A percentile compares a stretch with the other conserved stretches of the same genome.
Evolutionary conservation across 495 filamentous ascomycete species (phyloP).

Genomic region (Massariosphaeria phaeospora): DNA sequence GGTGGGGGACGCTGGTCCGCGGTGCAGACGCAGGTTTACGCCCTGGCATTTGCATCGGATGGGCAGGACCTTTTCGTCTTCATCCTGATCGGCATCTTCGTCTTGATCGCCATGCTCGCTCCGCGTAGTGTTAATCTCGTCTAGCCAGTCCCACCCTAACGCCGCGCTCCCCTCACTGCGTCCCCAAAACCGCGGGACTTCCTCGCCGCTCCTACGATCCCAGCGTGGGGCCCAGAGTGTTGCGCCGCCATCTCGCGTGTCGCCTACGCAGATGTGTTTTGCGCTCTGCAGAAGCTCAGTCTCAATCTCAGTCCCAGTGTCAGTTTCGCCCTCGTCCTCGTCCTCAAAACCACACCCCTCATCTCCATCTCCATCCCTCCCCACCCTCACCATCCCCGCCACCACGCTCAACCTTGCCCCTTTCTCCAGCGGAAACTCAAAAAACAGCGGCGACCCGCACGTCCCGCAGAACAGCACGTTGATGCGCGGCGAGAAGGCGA

Average conservation of each 20-base stretch:
- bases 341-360: neutral
- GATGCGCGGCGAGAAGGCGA: constrained; percentile 35
- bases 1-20: too few relatives aligned
- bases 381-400: too few relatives aligned
- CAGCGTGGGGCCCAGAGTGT: too few relatives aligned
- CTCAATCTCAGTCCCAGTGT: constrained; percentile 36
- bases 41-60: constrained; percentile 50
- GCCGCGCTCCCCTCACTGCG: neutral
- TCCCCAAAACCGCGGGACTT: neutral
- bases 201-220: too few relatives aligned
- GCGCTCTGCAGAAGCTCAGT: constrained; percentile 37
- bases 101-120: too few relatives aligned
- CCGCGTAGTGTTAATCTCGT: too few relatives aligned
- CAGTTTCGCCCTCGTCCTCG: constrained; percentile 37
- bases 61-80: constrained; percentile 1
- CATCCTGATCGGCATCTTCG: neutral
- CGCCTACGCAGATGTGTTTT: constrained; percentile 44
- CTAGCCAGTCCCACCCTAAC: too few relatives aligned
- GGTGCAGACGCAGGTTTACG: constrained; percentile 43
- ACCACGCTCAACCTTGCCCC: too few relatives aligned
- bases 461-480: constrained; percentile 45
- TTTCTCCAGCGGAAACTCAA: constrained; percentile 27
- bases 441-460: constrained; percentile 47
- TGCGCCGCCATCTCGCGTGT: constrained; percentile 47
- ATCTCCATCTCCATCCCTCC: too few relatives aligned